Evolutionary conservation across 1,139 yeast species (phyloP), one percentile per base, ranked within the genome.

Genomic region (Candida mesenterica): DNA sequence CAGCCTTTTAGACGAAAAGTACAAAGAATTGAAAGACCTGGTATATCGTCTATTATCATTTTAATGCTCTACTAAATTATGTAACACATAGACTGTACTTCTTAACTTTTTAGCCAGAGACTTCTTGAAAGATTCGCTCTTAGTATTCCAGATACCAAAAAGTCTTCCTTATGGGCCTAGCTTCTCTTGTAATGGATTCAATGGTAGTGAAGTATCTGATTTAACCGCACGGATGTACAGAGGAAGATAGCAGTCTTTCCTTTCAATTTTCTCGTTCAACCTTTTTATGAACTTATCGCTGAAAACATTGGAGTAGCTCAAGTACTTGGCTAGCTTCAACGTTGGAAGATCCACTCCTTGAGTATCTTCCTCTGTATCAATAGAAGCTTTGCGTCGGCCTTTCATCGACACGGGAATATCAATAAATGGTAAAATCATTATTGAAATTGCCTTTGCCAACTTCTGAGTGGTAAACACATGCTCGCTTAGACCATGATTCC

Each of bases 391-490:
- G 5, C 34, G 28, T 4, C 33, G 34, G n/a, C 36, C 36, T 14
- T 25, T 30, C 17, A 39, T 37, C 4, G 38, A 40, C 30, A 47
- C 33, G 4, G 52, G 47, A 4, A 61, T 34, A 32, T 69, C 75
- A 5, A 57, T 24, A 20, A 55, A 53, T 2, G 75, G 75, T 3
- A 65, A 29, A 3, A 59, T 13, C 18, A 55, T 44, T 5, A 62
- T 36, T 2, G 52, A n/a, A 3, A 62, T 15, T 3, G 64, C 52
- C 30, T 33, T 30, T 1, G 47, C 10, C 8, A 61, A 48, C 26
- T 45, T 50, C 5, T 31, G 13, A 8, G 30, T 34, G 5, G 57
- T 37, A 19, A 39, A 45, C 15, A 22, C 24, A 9, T 25, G 19
- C 5, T 32, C 30, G 6, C 25, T 14, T 8, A 31, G 20, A 23